These are phyloP conservation scores for Daldinia caldariorum DNA, from an alignment of 495 filamentous ascomycete species.

Conservation along the genomic window DNA sequence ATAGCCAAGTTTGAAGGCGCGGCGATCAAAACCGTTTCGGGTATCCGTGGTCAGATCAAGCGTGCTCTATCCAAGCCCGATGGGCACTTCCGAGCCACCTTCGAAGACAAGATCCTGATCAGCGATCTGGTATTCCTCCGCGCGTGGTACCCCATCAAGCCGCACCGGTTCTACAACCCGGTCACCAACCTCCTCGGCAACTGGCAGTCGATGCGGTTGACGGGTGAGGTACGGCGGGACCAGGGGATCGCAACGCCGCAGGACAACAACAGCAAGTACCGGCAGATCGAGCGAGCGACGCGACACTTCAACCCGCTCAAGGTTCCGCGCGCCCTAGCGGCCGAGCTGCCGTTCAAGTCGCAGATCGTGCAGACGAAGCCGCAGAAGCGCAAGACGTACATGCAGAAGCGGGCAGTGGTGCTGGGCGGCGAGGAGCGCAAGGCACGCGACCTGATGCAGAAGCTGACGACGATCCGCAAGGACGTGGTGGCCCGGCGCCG, in stretches of 20 bases:
- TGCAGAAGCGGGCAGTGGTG: constrained; percentile 93
- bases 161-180: constrained; percentile 95
- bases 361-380: constrained; percentile 85
- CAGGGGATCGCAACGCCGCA: constrained; percentile 78
- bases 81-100: constrained; percentile 93
- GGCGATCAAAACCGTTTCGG: constrained; percentile 92
- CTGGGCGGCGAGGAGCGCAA: constrained; percentile 81
- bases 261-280: constrained; percentile 83
- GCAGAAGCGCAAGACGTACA: constrained; percentile 83
- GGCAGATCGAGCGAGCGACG: constrained; percentile 77
- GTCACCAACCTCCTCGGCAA: constrained; percentile 86
- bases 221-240: constrained; percentile 88
- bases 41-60: constrained; percentile 96
- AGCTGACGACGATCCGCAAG: constrained; percentile 89
- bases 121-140: constrained; percentile 94
- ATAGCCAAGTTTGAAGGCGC: constrained; percentile 99
- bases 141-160: constrained; percentile 96
- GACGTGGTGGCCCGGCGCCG: constrained; percentile 85
- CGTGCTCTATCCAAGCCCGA: constrained; percentile 89
- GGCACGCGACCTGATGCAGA: constrained; percentile 90
- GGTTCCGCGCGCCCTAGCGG: constrained; percentile 84
- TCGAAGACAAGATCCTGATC: constrained; percentile 98
- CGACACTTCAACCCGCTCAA: constrained; percentile 95
- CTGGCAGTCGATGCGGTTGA: constrained; percentile 91
- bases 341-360: constrained; percentile 89